Evolutionary conservation across 306 rosid species (phyloP).

Genomic region (Spatholobus suberectus): DNA sequence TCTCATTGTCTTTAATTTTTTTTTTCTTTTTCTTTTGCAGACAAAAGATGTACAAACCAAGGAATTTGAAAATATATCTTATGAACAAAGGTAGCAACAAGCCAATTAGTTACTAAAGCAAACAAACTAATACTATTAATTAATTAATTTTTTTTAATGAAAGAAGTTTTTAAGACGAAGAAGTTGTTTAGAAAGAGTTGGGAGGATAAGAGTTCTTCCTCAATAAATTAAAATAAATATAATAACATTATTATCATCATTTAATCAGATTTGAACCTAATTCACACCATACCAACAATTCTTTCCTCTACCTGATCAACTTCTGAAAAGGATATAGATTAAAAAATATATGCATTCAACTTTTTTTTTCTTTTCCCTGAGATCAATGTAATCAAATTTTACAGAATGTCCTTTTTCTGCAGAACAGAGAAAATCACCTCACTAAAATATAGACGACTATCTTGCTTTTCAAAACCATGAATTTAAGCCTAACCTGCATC

Average conservation of each 20-base stretch:
- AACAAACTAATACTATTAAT: neutral
- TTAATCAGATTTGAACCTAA: slow-evolving; percentile 18
- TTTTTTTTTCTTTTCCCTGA: neutral
- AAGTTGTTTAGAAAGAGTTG: slow-evolving; percentile 3
- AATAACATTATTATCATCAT: neutral
- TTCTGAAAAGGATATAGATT: slow-evolving; percentile 5
- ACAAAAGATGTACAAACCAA: slow-evolving; percentile 32
- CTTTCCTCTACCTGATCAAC: slow-evolving; percentile 26
- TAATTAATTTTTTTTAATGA: neutral
- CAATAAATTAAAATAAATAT: slow-evolving; percentile 1
- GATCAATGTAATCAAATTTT: slow-evolving; percentile 24
- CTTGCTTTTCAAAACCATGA: slow-evolving; percentile 8
- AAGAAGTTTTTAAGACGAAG: neutral
- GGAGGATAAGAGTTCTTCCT: neutral
- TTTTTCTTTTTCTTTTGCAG: neutral
- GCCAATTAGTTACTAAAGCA: neutral
- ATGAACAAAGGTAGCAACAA: slow-evolving; percentile 19
- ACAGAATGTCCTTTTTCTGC: slow-evolving; percentile 12
- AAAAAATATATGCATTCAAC: neutral
- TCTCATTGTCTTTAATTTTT: neutral
- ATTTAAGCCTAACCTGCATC: slow-evolving; percentile 72
- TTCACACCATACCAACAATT: slow-evolving; percentile 25
- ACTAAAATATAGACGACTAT: slow-evolving; percentile 28
- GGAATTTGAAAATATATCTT: slow-evolving; percentile 15
- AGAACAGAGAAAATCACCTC: slow-evolving; percentile 24